phyloP scores from a whole-genome alignment of 208 protist genomes.

The Porcisia deanei region DNA sequence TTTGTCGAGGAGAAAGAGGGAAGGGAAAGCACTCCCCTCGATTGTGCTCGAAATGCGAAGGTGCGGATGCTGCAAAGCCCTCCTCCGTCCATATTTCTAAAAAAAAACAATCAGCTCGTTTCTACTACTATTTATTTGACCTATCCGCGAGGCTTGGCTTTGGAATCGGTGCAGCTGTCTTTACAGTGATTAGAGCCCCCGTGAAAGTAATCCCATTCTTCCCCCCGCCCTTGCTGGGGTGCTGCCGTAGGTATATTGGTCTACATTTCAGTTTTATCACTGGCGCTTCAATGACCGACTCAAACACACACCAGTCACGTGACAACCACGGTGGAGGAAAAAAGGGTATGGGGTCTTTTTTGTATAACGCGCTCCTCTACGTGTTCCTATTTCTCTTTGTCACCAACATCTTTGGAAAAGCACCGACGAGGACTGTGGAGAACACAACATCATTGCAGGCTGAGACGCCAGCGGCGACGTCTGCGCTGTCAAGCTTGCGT shows the following conservation, averaged over 20 bases:
- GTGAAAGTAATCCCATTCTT: neutral
- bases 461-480: neutral
- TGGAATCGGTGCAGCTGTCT: neutral
- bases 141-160: neutral
- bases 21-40: neutral
- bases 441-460: neutral
- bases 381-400: constrained; percentile 12
- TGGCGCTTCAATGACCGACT: neutral
- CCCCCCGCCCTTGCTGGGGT: too few species aligned
- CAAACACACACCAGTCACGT: neutral
- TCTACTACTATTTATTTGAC: neutral
- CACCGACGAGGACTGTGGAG: neutral
- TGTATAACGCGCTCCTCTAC: constrained; percentile 22
- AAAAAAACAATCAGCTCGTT: neutral
- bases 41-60: neutral
- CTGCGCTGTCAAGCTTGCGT: constrained; percentile 7
- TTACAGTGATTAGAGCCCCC: neutral
- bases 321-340: neutral
- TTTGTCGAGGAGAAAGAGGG: neutral
- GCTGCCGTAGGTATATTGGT: neutral
- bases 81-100: neutral
- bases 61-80: too few species aligned
- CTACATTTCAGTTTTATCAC: neutral
- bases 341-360: constrained; percentile 4
- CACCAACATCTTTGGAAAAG: constrained; percentile 20